These are phyloP conservation scores for Vickermania spadyakhi DNA, from an alignment of 208 protist species.

Conservation along the genomic window DNA sequence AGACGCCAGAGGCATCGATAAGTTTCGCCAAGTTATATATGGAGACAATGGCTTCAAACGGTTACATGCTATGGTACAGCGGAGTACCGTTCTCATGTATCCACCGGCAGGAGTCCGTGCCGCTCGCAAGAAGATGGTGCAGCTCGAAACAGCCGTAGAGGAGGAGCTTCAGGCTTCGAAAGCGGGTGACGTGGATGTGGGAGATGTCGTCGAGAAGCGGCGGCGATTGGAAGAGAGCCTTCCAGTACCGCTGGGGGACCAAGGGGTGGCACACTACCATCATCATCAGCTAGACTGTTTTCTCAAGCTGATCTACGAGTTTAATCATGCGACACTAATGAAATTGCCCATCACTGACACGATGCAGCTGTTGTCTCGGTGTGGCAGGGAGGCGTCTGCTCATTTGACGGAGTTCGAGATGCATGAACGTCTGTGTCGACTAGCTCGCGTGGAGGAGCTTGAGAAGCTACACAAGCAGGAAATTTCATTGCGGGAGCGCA, in stretches of 20 bases:
- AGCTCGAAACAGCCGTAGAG: conserved; percentile 1
- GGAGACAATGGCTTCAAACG: conserved; percentile 61
- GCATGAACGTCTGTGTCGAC: conserved; percentile 36
- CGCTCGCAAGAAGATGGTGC: conserved; percentile 21
- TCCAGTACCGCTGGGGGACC: conserved; percentile 2
- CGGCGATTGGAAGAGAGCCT: background rate
- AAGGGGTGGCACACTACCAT: conserved; percentile 35
- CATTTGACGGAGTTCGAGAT: conserved; percentile 72
- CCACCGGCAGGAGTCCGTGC: conserved; percentile 51
- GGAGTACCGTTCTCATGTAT: conserved; percentile 75
- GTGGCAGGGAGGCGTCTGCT: conserved; percentile 58
- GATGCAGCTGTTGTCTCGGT: conserved; percentile 59
- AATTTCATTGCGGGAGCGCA: conserved; percentile 19
- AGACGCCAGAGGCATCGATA: conserved; percentile 56
- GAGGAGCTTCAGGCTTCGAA: background rate
- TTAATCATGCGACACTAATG: conserved; percentile 78
- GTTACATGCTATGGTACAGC: conserved; percentile 65
- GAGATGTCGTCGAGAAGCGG: background rate
- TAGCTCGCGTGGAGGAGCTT: conserved; percentile 35
- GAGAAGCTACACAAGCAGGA: conserved; percentile 26
- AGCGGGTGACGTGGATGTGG: background rate
- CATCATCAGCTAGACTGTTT: conserved; percentile 70
- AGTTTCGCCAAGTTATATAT: conserved; percentile 61
- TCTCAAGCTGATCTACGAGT: conserved; percentile 77
- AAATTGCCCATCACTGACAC: conserved; percentile 79